These are phyloP conservation scores for Corymbia citriodora DNA, from an alignment of 441 rosid genomes.

Conservation along the genomic window DNA sequence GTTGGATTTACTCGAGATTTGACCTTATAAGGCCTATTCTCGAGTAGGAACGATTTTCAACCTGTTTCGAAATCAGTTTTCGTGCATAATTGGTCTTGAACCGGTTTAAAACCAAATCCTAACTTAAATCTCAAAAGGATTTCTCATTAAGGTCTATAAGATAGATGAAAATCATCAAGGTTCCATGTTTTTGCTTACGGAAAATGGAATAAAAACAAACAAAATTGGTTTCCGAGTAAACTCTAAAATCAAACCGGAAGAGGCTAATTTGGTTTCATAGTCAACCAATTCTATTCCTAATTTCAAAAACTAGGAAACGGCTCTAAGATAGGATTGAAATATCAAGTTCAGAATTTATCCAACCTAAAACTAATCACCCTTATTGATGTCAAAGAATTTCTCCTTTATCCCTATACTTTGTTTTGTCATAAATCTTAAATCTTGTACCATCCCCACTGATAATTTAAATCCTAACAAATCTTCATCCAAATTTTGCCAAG, in stretches of 20 bases:
- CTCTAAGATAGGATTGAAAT: neutral
- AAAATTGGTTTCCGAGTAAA: rapidly evolving
- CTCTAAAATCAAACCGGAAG: neutral
- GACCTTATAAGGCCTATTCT: neutral
- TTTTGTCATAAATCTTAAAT: neutral
- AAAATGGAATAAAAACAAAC: neutral
- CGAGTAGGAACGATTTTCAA: neutral
- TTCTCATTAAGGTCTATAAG: neutral
- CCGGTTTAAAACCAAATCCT: neutral
- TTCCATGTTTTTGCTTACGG: neutral
- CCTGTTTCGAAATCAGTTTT: neutral
- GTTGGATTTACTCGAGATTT: neutral
- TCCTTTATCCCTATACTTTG: neutral
- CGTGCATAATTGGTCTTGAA: neutral
- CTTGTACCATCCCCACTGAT: neutral
- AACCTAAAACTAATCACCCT: neutral
- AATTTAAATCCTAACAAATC: neutral
- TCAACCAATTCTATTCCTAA: neutral
- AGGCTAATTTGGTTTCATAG: rapidly evolving
- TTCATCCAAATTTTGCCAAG: neutral
- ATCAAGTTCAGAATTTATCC: neutral
- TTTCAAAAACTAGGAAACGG: neutral
- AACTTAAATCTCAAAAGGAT: neutral
- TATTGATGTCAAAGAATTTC: neutral
- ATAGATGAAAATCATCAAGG: neutral